Percentiles rank a stretch among this genome's conserved stretches.
These are phyloP conservation scores for Aspergillus bombycis DNA, from an alignment of 2,329 filamentous ascomycete species.

Conservation along the genomic window DNA sequence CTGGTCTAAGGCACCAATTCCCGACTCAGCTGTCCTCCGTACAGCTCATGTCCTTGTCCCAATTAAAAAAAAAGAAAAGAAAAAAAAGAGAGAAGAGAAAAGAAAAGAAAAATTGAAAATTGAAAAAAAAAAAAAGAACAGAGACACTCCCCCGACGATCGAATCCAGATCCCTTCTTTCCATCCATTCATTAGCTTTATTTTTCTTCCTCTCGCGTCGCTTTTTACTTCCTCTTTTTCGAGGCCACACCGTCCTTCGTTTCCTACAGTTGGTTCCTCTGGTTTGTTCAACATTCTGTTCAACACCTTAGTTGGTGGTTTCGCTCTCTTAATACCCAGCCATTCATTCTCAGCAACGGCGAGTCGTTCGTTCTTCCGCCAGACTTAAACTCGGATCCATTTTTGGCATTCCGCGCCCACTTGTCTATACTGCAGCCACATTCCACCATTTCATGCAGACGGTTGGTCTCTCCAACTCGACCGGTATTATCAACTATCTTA, in stretches of 20 bases:
- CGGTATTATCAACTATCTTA: slow-evolving; percentile 10
- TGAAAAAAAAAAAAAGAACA: slow-evolving; percentile 7
- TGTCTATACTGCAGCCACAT: slow-evolving; percentile 24
- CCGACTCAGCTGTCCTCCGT: neutral
- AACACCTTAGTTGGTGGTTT: slow-evolving; percentile 8
- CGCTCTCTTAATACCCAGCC: slow-evolving; percentile 10
- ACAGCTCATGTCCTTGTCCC: slow-evolving; percentile 7
- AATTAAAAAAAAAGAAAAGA: slow-evolving; percentile 3
- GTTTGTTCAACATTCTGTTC: neutral
- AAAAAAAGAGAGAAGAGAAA: neutral
- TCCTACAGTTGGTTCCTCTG: neutral
- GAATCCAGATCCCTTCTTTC: slow-evolving; percentile 22
- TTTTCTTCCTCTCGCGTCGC: slow-evolving; percentile 8
- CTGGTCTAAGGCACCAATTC: neutral
- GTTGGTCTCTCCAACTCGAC: slow-evolving; percentile 17
- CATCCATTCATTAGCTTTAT: slow-evolving; percentile 2
- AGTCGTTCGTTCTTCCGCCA: slow-evolving; percentile 11
- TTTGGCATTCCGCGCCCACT: slow-evolving; percentile 14
- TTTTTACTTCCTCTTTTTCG: slow-evolving; percentile 12
- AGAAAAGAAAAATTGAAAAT: slow-evolving; percentile 1
- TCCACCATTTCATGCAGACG: slow-evolving; percentile 18
- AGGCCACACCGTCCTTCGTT: slow-evolving; percentile 1
- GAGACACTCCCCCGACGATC: slow-evolving; percentile 11
- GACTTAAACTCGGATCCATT: slow-evolving; percentile 9
- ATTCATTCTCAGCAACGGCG: slow-evolving; percentile 5